A percentile compares a stretch with the other conserved stretches of the same genome.
Evolutionary conservation across 768 basidiomycete species (phyloP).

Genomic region (Leccinellum rugosiceps): DNA sequence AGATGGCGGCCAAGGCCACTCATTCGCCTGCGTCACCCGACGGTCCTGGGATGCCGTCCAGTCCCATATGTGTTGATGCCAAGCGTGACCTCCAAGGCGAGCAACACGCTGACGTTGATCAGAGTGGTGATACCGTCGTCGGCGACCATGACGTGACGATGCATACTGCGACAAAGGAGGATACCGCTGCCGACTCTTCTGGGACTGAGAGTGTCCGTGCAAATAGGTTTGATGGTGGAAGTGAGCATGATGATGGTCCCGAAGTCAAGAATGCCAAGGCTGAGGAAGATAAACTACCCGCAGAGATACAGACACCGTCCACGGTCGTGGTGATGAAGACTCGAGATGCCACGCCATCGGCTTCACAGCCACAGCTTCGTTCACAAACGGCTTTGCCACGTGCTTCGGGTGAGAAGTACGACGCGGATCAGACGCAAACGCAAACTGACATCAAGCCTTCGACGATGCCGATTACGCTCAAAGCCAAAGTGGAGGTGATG

Average conservation of each 20-base stretch:
- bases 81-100: conserved; percentile 16
- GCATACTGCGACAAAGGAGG: conserved; percentile 4
- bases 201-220: neutral
- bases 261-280: neutral
- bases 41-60: conserved; percentile 10
- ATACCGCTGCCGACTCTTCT: neutral
- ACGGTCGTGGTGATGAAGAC: neutral
- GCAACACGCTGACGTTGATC: neutral
- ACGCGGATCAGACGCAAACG: conserved; percentile 7
- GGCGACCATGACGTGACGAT: conserved; percentile 11
- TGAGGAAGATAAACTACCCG: neutral
- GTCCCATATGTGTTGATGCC: conserved; percentile 17
- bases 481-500: conserved; percentile 26
- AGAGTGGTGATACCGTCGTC: neutral
- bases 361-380: neutral
- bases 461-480: conserved; percentile 13
- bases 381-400: neutral
- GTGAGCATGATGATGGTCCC: neutral
- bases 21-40: conserved; percentile 23
- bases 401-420: neutral
- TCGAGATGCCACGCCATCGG: neutral
- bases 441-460: conserved; percentile 3
- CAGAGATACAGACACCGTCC: neutral
- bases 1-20: conserved; percentile 30
- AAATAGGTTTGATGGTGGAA: conserved; percentile 1